Conservation (phyloP, 2,329 filamentous ascomycete species). For the Colletotrichum magnum region DNA sequence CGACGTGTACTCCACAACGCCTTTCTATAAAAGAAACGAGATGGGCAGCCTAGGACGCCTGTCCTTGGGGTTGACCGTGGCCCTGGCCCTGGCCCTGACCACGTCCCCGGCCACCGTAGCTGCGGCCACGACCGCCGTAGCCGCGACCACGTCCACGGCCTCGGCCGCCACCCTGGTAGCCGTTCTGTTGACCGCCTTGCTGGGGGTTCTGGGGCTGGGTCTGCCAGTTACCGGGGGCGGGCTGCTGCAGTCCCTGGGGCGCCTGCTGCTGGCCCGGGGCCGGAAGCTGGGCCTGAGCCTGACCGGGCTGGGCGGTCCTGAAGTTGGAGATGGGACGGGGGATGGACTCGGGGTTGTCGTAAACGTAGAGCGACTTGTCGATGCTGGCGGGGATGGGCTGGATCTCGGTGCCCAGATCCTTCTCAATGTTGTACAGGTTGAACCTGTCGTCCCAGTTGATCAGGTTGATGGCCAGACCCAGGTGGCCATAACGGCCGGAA, state of each 20-base stretch:
- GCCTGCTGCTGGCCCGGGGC: conserved; percentile 31
- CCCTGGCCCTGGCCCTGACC: conserved; percentile 41
- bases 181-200: conserved; percentile 46
- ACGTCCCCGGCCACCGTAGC: conserved; percentile 30
- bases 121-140: conserved; percentile 35
- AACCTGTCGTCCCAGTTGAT: conserved; percentile 99
- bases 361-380: conserved; percentile 98
- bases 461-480: conserved; percentile 97
- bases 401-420: conserved; percentile 97
- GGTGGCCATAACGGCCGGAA: conserved; percentile 95
- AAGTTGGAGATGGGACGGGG: conserved; percentile 80
- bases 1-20: conserved; percentile 38
- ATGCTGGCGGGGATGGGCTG: conserved; percentile 95
- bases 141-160: conserved; percentile 44
- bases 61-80: conserved; percentile 42
- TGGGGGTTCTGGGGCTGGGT: conserved; percentile 49
- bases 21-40: conserved; percentile 31
- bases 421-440: conserved; percentile 98
- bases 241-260: conserved; percentile 46
- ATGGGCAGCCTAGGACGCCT: conserved; percentile 50
- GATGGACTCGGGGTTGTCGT: conserved; percentile 95
- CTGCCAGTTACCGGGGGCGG: conserved; percentile 47
- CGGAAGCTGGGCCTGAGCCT: conserved; percentile 45
- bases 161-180: conserved; percentile 50
- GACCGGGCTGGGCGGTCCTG: conserved; percentile 47